Base-by-base conservation (phyloP, 108 stramenopile species). In the Cyclotella cryptica region DNA sequence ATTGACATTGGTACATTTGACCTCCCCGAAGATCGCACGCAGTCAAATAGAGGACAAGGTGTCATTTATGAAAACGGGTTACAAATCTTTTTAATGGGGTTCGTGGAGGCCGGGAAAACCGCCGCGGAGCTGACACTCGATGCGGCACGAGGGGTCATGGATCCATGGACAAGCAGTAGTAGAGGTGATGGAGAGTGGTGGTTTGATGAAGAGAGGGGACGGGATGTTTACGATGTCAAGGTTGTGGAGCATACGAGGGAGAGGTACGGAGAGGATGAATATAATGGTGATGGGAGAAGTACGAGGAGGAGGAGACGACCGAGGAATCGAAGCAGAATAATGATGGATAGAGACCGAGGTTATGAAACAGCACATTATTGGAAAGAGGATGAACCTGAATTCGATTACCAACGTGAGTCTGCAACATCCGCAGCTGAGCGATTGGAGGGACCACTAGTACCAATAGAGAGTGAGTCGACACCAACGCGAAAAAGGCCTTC, bases 31-130 rank as follows among this genome's bases (percentile, higher is more conserved):
- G 42, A 41, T 10, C n/a, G n/a, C n/a, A n/a, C n/a, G n/a, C n/a
- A n/a, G n/a, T n/a, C n/a, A n/a, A n/a, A n/a, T n/a, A n/a, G n/a
- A n/a, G n/a, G n/a, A n/a, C n/a, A n/a, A 41, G 35, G 60, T 35
- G 21, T 60, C 28, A 42, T 39, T 35, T 81, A 81, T 27, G 63
- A 70, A 22, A 83, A 83, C 39, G 81, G 81, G n/a, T 28, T 75
- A 41, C 81, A 83, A 46, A 77, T 83, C 15, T 77, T 83, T 46
- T 28, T 83, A 7, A 83, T 83, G 81, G 81, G 81, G 0, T 83
- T 83, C 66, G 13, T 61, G 17, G 81, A 83, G 45, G 81, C 71
- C 6, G 81, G 81, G 6, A 83, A 77, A 43, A 67, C 75, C 30
- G 81, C 81, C 7, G 29, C 81, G 5, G 57, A 71, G 15, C 64